Percentiles rank a stretch among this genome's conserved stretches.
Conservation (phyloP, 345 rosid species). For the Sisymbrium altissimum region DNA sequence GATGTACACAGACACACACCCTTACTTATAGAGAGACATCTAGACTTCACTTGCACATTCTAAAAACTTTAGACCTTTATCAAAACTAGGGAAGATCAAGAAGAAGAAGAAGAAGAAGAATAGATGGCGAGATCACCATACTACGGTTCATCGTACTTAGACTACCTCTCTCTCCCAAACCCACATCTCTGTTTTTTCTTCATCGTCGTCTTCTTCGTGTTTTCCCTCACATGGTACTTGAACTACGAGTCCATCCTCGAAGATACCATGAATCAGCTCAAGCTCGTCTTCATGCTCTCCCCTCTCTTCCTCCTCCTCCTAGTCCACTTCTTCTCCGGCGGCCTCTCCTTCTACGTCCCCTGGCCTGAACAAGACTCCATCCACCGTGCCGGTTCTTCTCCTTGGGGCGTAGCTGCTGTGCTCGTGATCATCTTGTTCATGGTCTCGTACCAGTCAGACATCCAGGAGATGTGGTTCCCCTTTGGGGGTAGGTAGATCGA, state of each 20-base stretch:
- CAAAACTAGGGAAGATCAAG: slow-evolving; percentile 22
- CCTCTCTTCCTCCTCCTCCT: slow-evolving; percentile 45
- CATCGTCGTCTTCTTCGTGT: slow-evolving; percentile 37
- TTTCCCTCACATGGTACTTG: slow-evolving; percentile 49
- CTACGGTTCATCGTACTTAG: slow-evolving; percentile 36
- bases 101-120: slow-evolving; percentile 27
- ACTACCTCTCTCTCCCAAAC: slow-evolving; percentile 34
- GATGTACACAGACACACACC: neutral
- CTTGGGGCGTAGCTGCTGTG: slow-evolving; percentile 57
- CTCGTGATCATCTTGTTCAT: slow-evolving; percentile 51
- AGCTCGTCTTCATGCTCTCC: slow-evolving; percentile 38
- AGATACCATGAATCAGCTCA: slow-evolving; percentile 42
- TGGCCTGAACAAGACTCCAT: slow-evolving; percentile 50
- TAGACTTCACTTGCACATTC: slow-evolving; percentile 14
- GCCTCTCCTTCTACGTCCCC: slow-evolving; percentile 35
- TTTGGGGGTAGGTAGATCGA: slow-evolving; percentile 31
- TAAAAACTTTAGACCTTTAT: neutral
- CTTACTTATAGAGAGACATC: slow-evolving; percentile 13
- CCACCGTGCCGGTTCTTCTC: slow-evolving; percentile 52
- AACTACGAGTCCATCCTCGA: slow-evolving; percentile 54
- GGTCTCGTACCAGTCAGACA: slow-evolving; percentile 53
- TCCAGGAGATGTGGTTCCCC: slow-evolving; percentile 64
- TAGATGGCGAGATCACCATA: slow-evolving; percentile 37
- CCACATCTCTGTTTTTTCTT: slow-evolving; percentile 51
- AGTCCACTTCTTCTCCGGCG: slow-evolving; percentile 44